Percentiles rank a stretch among this genome's conserved stretches.
Evolutionary conservation across 2,329 filamentous ascomycete genomes (phyloP).

Genomic region (Blastomyces parvus): DNA sequence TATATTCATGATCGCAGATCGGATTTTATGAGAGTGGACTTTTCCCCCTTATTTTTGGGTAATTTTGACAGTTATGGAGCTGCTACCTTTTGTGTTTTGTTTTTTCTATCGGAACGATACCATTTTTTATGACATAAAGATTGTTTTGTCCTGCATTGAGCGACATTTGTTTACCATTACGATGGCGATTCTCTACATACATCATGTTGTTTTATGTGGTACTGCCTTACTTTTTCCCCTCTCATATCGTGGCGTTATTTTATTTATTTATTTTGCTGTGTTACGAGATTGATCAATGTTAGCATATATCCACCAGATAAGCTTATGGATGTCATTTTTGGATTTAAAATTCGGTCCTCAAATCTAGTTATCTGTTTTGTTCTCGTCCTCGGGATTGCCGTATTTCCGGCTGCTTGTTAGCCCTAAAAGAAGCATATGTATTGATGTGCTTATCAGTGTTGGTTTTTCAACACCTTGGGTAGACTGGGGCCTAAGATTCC

Average conservation of each 20-base stretch:
- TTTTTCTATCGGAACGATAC: background rate
- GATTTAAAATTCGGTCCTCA: background rate
- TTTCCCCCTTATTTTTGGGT: no score
- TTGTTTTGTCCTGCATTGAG: background rate
- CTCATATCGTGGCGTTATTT: background rate
- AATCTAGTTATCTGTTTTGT: background rate
- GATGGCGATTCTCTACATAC: background rate
- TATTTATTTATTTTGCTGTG: background rate
- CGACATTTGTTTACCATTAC: background rate
- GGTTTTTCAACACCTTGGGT: background rate
- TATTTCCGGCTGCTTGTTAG: background rate
- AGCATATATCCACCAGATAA: constrained; percentile 2
- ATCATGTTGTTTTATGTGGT: background rate
- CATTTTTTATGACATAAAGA: constrained; percentile 1
- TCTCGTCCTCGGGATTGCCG: background rate
- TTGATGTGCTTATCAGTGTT: no score
- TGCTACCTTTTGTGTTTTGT: background rate
- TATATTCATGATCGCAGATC: background rate
- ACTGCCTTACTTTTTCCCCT: background rate
- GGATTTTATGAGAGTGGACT: background rate
- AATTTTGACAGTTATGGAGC: background rate
- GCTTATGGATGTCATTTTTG: background rate
- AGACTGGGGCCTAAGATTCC: background rate
- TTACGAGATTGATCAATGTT: background rate
- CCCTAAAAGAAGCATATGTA: background rate